Conservation (phyloP, 352 stramenopile genomes). For the Pythium aristosporum region DNA sequence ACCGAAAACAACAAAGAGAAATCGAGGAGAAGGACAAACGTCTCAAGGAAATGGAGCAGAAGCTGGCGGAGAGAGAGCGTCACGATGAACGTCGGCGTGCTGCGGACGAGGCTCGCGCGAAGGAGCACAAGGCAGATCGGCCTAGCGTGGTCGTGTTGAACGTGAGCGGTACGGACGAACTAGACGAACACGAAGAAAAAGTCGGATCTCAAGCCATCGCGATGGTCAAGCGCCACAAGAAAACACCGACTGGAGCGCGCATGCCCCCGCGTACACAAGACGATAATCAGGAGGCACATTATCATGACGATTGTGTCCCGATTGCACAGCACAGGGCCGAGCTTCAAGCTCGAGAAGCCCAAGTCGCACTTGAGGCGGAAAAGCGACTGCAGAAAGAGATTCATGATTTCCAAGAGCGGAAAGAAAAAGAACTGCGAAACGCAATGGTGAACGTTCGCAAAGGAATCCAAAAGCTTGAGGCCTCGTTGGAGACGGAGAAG, state of each 20-base stretch:
- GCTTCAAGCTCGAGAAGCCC: conserved; percentile 49
- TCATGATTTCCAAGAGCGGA: conserved; percentile 59
- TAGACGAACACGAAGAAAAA: conserved; percentile 31
- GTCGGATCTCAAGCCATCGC: conserved; percentile 24
- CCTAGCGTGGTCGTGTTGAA: conserved; percentile 68
- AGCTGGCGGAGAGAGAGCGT: conserved; percentile 46
- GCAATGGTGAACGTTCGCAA: conserved; percentile 76
- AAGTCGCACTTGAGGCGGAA: conserved; percentile 48
- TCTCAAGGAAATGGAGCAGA: conserved; percentile 46
- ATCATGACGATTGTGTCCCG: conserved; percentile 33
- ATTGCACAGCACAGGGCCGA: conserved; percentile 59
- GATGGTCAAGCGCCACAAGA: conserved; percentile 25
- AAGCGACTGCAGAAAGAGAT: conserved; percentile 52
- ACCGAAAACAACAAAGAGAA: conserved; percentile 46
- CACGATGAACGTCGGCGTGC: conserved; percentile 20
- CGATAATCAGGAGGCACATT: conserved; percentile 17
- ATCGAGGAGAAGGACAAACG: conserved; percentile 57
- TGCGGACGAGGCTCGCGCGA: conserved; percentile 6
- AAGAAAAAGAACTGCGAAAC: conserved; percentile 61
- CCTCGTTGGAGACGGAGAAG: conserved; percentile 42
- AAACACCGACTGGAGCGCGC: background rate
- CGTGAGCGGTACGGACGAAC: conserved; percentile 39
- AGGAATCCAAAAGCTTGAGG: conserved; percentile 69
- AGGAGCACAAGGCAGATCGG: conserved; percentile 22
- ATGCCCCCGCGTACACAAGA: background rate